These are phyloP conservation scores for Orobanche coerulescens DNA, from an alignment of 257 asterid genomes.

Conservation along the genomic window DNA sequence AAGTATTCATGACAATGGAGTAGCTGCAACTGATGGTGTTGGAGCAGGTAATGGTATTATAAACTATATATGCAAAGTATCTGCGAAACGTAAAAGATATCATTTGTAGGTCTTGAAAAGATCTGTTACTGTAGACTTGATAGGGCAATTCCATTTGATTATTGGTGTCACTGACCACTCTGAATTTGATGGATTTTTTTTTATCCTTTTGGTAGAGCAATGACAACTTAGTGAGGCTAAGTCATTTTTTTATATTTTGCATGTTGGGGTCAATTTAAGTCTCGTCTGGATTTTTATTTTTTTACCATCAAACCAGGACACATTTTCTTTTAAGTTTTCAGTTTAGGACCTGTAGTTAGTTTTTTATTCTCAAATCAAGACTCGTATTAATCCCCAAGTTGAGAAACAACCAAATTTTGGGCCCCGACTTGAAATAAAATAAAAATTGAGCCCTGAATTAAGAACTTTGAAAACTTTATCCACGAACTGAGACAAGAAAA, in stretches of 20 bases:
- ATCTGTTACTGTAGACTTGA: not conserved
- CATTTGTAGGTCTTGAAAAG: not conserved
- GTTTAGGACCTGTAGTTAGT: no score
- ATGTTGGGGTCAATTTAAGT: no score
- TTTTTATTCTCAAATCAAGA: no score
- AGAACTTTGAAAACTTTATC: no score
- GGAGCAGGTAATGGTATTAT: conserved; percentile 44
- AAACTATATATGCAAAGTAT: not conserved
- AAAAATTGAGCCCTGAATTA: no score
- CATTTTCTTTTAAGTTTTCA: no score
- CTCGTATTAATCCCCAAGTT: no score
- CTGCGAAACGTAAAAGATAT: not conserved
- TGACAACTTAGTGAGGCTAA: not conserved
- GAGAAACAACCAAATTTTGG: no score
- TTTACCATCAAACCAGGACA: no score
- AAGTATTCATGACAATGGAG: conserved; percentile 74
- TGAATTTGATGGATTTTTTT: not conserved
- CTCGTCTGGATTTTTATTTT: no score
- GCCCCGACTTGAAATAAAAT: no score
- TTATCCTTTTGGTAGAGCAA: not conserved
- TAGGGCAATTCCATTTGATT: not conserved
- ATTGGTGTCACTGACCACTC: not conserved
- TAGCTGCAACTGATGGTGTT: conserved; percentile 67
- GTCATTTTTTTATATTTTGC: not conserved
- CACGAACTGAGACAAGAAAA: no score